Conservation (phyloP, 306 rosid genomes). For the Hippophae gyantsensis region DNA sequence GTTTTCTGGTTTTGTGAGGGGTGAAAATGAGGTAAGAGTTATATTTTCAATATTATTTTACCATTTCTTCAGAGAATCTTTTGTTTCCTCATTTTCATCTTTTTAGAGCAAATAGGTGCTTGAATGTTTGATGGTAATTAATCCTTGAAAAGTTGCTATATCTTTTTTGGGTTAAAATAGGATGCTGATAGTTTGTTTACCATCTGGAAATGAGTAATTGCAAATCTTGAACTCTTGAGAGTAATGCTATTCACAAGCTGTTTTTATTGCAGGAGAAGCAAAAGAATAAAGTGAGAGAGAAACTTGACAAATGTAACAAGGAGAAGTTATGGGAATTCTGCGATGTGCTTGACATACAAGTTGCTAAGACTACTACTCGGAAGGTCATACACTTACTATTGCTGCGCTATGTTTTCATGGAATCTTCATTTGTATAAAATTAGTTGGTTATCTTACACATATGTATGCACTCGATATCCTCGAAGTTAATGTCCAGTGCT, state of each 20-base stretch:
- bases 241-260: neutral
- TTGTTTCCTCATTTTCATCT: no score
- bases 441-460: neutral
- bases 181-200: no score
- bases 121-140: no score
- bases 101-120: no score
- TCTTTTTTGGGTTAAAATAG: no score
- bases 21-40: conserved; percentile 62
- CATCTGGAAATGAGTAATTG: no score
- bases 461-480: no score
- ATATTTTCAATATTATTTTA: neutral
- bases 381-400: conserved; percentile 45
- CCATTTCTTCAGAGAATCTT: no score
- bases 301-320: conserved; percentile 78
- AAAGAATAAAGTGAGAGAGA: conserved; percentile 72
- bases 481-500: no score
- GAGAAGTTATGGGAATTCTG: conserved; percentile 88
- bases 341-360: conserved; percentile 60
- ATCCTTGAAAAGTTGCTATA: no score
- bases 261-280: conserved; percentile 72
- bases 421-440: neutral
- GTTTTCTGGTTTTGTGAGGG: conserved; percentile 98
- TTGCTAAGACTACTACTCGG: conserved; percentile 55
- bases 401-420: neutral
- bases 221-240: no score